A percentile compares a stretch with the other conserved stretches of the same genome.
Evolutionary conservation across 2,329 filamentous ascomycete species (phyloP).

Genomic region (Scedosporium minutisporum): DNA sequence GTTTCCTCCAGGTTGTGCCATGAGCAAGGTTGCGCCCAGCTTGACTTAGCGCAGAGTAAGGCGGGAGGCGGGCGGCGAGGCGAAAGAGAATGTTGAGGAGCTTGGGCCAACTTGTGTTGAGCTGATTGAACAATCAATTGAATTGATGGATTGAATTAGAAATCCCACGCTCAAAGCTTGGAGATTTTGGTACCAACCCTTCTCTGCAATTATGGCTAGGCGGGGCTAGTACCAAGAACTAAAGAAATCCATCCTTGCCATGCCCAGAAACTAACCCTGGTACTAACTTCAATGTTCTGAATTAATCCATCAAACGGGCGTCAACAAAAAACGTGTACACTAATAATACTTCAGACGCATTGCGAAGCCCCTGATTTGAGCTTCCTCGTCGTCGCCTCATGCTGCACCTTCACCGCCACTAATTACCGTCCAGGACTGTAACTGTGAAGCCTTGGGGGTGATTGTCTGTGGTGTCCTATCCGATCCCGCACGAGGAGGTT

Average conservation of each 20-base stretch:
- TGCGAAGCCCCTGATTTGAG: background rate
- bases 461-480: too few relatives aligned
- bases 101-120: constrained; percentile 6
- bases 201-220: background rate
- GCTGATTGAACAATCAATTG: background rate
- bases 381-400: background rate
- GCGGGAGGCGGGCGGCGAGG: background rate
- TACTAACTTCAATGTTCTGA: background rate
- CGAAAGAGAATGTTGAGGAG: constrained; percentile 5
- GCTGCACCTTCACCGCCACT: background rate
- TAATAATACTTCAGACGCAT: too few relatives aligned
- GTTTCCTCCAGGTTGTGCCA: background rate
- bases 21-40: background rate
- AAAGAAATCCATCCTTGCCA: background rate
- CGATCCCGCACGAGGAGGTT: too few relatives aligned
- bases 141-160: background rate
- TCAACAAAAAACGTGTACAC: background rate
- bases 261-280: too few relatives aligned
- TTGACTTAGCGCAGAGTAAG: background rate
- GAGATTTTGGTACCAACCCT: background rate
- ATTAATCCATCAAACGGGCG: background rate
- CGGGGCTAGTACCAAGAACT: background rate
- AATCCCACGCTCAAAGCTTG: background rate
- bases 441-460: background rate
- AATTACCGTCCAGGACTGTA: background rate